Conservation (phyloP, 2,329 filamentous ascomycete species). For the Xylaria arbuscula region DNA sequence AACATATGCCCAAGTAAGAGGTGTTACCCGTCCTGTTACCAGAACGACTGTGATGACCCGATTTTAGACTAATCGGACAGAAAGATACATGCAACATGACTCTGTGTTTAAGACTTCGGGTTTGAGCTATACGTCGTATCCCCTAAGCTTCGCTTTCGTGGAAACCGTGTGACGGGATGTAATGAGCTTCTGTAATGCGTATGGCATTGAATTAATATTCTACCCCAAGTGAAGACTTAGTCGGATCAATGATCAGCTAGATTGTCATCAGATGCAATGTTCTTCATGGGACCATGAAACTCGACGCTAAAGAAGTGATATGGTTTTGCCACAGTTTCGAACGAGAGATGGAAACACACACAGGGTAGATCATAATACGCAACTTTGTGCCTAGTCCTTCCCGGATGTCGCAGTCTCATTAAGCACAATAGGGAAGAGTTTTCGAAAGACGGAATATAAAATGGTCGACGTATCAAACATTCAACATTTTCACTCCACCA, state of each 20-base stretch:
- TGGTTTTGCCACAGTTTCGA: background rate
- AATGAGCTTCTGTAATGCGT: background rate
- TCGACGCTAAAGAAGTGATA: conserved; percentile 13
- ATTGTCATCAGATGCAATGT: background rate
- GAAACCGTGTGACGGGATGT: background rate
- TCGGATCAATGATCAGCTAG: background rate
- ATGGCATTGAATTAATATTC: background rate
- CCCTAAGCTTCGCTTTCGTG: background rate
- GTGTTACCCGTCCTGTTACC: background rate
- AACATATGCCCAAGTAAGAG: background rate
- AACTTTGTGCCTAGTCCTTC: background rate
- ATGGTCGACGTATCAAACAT: background rate
- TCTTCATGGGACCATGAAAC: background rate
- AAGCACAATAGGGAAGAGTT: background rate
- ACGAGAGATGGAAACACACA: background rate
- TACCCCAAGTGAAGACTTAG: background rate
- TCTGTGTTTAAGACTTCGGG: background rate
- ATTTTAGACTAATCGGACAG: background rate
- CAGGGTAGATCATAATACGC: background rate
- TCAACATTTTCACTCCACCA: background rate
- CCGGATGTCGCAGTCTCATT: background rate
- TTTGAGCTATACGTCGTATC: too few relatives aligned
- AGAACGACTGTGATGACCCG: too few relatives aligned
- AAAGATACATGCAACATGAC: background rate
- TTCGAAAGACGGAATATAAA: conserved; percentile 15